Percentiles rank a stretch among this genome's conserved stretches.
phyloP scores from a whole-genome alignment of 495 filamentous ascomycete genomes.

The Penicillium cataractarum region DNA sequence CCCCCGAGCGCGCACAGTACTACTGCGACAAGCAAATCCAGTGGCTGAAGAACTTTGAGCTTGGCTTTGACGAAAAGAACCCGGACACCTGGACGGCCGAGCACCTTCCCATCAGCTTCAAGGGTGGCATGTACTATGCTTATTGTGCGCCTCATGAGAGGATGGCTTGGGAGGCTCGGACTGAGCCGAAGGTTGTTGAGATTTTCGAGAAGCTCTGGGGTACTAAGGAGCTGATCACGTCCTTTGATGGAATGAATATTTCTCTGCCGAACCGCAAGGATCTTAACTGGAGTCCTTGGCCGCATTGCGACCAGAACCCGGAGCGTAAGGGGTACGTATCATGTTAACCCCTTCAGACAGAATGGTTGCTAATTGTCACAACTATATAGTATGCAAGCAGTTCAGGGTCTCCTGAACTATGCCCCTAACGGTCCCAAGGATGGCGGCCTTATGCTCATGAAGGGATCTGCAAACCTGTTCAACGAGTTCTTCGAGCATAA shows the following conservation, averaged over 20 bases:
- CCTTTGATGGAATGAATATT: slow-evolving; percentile 46
- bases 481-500: slow-evolving; percentile 41
- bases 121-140: slow-evolving; percentile 40
- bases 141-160: slow-evolving; percentile 36
- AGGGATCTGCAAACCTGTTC: slow-evolving; percentile 42
- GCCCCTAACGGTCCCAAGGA: slow-evolving; percentile 46
- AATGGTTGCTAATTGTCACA: neutral
- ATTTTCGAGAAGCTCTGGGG: slow-evolving; percentile 46
- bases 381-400: slow-evolving; percentile 33
- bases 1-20: slow-evolving; percentile 32
- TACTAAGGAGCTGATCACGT: slow-evolving; percentile 41
- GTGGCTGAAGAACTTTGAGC: slow-evolving; percentile 44
- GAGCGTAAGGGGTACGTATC: slow-evolving; percentile 31
- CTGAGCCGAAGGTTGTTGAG: slow-evolving; percentile 44
- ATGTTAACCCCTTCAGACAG: neutral
- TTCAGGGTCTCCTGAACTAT: slow-evolving; percentile 45
- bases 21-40: slow-evolving; percentile 39
- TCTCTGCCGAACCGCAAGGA: slow-evolving; percentile 37
- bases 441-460: slow-evolving; percentile 46
- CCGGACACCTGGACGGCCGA: slow-evolving; percentile 43
- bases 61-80: slow-evolving; percentile 26
- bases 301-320: slow-evolving; percentile 46
- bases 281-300: slow-evolving; percentile 39
- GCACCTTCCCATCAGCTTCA: slow-evolving; percentile 42
- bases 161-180: slow-evolving; percentile 39